Evolutionary conservation across 2,329 filamentous ascomycete species (phyloP).

Genomic region (Hypocrella siamensis): DNA sequence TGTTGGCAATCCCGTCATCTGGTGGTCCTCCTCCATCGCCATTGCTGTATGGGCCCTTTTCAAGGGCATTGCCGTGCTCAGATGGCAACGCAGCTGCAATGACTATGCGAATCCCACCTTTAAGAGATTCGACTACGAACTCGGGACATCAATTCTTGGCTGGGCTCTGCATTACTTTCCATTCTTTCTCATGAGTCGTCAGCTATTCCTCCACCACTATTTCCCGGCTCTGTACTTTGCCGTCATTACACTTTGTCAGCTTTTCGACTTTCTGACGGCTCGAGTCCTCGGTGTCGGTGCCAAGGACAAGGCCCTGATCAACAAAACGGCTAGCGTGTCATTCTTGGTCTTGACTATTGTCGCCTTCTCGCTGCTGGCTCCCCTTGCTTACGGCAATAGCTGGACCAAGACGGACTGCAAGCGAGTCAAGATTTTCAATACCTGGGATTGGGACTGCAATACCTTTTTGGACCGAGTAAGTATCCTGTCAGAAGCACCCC

Average conservation of each 20-base stretch:
- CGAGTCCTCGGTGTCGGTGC: slow-evolving; percentile 55
- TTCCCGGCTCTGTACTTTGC: slow-evolving; percentile 95
- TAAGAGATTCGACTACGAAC: slow-evolving; percentile 96
- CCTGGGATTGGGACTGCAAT: slow-evolving; percentile 98
- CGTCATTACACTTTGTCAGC: slow-evolving; percentile 75
- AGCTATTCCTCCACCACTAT: slow-evolving; percentile 97
- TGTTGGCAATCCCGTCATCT: slow-evolving; percentile 85
- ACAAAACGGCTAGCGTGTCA: slow-evolving; percentile 54
- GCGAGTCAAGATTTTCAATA: slow-evolving; percentile 69
- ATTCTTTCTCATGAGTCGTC: slow-evolving; percentile 94
- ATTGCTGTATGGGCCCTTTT: slow-evolving; percentile 65
- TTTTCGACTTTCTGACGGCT: slow-evolving; percentile 70
- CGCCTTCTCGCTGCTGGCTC: slow-evolving; percentile 73
- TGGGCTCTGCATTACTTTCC: slow-evolving; percentile 99
- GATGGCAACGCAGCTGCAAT: slow-evolving; percentile 86
- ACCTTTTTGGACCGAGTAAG: slow-evolving; percentile 78
- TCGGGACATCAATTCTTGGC: slow-evolving; percentile 76
- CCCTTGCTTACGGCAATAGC: slow-evolving; percentile 79
- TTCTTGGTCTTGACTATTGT: slow-evolving; percentile 62
- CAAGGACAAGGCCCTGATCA: slow-evolving; percentile 51
- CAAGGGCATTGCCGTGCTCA: slow-evolving; percentile 74
- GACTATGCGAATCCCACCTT: slow-evolving; percentile 74
- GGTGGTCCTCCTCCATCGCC: slow-evolving; percentile 76
- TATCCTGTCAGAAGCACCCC: not conserved
- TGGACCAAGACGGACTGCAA: slow-evolving; percentile 88